phyloP scores from a whole-genome alignment of 139 green algal species.

The Ulvella scutata region DNA sequence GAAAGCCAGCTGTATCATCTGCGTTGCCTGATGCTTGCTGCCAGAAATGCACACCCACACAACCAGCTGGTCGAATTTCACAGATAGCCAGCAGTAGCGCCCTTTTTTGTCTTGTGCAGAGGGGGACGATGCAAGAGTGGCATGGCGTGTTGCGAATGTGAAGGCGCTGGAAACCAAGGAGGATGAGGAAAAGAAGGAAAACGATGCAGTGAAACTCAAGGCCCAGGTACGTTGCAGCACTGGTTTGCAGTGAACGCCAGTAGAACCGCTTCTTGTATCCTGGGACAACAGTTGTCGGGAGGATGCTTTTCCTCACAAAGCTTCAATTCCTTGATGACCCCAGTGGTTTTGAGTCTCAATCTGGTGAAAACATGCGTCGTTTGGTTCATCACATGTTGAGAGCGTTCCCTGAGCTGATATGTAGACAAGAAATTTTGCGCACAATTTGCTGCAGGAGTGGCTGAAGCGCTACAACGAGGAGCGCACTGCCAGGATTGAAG shows the following conservation, averaged over 20 bases:
- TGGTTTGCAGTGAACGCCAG: not conserved
- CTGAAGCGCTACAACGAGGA: not conserved
- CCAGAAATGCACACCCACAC: not conserved
- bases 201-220: not conserved
- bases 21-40: not conserved
- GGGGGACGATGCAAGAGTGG: not conserved
- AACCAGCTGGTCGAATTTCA: not conserved
- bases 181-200: conserved; percentile 3
- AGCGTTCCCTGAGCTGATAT: not conserved
- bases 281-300: too few relatives aligned
- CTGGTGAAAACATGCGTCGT: not conserved
- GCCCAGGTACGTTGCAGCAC: not conserved
- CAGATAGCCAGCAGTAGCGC: not conserved
- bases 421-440: not conserved
- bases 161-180: not conserved
- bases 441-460: not conserved
- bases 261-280: not conserved
- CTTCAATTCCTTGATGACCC: not conserved
- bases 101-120: not conserved
- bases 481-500: not conserved
- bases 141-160: not conserved
- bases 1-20: not conserved
- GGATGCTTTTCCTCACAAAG: not conserved
- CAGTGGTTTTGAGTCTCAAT: not conserved
- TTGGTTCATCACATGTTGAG: not conserved